A percentile compares a stretch with the other conserved stretches of the same genome.
Conservation (phyloP, 805 yeast species). For the Candida piceae region DNA sequence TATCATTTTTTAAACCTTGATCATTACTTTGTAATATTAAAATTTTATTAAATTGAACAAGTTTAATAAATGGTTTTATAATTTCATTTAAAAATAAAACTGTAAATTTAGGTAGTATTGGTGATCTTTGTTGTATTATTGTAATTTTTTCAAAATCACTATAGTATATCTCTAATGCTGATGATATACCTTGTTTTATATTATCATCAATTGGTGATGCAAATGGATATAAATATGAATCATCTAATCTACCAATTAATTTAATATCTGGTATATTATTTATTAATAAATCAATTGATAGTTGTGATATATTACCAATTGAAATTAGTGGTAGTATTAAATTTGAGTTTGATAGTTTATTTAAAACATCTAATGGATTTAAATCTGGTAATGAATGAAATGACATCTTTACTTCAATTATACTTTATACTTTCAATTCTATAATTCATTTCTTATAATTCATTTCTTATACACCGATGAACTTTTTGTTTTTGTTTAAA, state of each 20-base stretch:
- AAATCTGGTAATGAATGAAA: constrained; percentile 19
- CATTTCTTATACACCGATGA: too few relatives aligned
- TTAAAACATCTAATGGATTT: constrained; percentile 20
- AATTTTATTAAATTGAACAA: constrained; percentile 38
- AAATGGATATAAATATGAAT: constrained; percentile 68
- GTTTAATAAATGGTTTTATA: constrained; percentile 42
- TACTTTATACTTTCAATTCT: too few relatives aligned
- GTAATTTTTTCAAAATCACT: constrained; percentile 38
- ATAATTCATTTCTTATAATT: too few relatives aligned
- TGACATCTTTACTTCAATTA: too few relatives aligned
- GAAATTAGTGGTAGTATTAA: constrained; percentile 78
- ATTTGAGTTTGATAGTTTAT: constrained; percentile 29
- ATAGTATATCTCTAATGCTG: constrained; percentile 63
- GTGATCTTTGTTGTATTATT: constrained; percentile 78
- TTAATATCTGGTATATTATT: constrained; percentile 48
- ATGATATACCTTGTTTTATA: constrained; percentile 25
- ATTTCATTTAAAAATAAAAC: constrained; percentile 47
- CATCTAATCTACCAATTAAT: constrained; percentile 54
- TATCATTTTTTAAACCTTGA: constrained; percentile 40
- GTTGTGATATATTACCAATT: constrained; percentile 86
- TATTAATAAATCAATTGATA: constrained; percentile 67
- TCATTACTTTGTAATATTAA: constrained; percentile 69
- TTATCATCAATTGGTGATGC: constrained; percentile 72
- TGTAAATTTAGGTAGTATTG: constrained; percentile 64
- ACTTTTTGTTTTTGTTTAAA: too few relatives aligned